phyloP scores from a whole-genome alignment of 805 yeast genomes.

The Candida dajiaensis region DNA sequence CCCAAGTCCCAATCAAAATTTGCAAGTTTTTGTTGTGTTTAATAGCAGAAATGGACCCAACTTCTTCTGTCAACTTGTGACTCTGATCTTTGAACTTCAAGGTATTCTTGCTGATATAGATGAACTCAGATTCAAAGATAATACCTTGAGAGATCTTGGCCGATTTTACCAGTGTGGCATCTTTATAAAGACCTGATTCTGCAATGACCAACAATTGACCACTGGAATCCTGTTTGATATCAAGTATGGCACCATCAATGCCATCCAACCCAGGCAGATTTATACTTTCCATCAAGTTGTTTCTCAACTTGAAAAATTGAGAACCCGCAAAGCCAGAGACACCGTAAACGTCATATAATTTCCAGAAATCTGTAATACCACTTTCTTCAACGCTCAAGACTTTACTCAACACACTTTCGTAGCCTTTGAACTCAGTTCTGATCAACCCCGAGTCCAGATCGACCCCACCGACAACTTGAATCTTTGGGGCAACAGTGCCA shows the following conservation, averaged over 20 bases:
- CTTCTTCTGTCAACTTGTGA: conserved; percentile 10
- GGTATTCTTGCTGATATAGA: neutral
- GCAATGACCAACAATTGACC: conserved; percentile 8
- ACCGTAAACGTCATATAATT: conserved; percentile 6
- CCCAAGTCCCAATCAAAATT: conserved; percentile 20
- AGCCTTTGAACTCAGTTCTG: conserved; percentile 19
- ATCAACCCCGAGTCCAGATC: conserved; percentile 16
- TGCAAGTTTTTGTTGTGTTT: conserved; percentile 1
- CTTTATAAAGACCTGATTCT: conserved; percentile 16
- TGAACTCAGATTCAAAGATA: neutral
- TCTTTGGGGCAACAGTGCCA: conserved; percentile 15
- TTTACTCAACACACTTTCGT: neutral
- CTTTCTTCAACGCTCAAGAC: neutral
- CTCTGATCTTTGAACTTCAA: neutral
- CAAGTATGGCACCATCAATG: conserved; percentile 14
- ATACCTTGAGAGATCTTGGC: conserved; percentile 3
- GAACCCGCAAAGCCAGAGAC: conserved; percentile 8
- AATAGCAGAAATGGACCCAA: conserved; percentile 8
- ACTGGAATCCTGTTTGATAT: conserved; percentile 3
- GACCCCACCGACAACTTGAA: conserved; percentile 21
- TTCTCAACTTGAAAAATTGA: conserved; percentile 2
- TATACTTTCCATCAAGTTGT: neutral
- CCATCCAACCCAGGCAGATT: neutral
- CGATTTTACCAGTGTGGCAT: conserved; percentile 3
- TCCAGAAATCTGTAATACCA: conserved; percentile 12